Evolutionary conservation across 2,329 filamentous ascomycete genomes (phyloP).

Genomic region (Trichophyton simii): DNA sequence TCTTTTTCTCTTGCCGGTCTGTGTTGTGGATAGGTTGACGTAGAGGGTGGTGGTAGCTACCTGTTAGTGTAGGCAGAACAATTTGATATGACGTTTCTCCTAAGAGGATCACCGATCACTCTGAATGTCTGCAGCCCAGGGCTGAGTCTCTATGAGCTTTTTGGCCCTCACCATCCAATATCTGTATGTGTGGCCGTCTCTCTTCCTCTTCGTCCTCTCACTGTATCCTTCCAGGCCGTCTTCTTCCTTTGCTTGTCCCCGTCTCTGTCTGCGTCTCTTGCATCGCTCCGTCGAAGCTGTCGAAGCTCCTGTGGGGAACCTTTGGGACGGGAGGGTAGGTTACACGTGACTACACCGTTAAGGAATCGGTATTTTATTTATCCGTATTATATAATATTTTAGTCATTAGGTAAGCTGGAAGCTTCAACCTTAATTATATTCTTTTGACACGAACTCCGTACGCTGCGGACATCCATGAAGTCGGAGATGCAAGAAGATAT

Average conservation of each 20-base stretch:
- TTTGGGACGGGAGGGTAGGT: no score
- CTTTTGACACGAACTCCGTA: no score
- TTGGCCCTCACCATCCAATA: not conserved
- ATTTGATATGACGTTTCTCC: not conserved
- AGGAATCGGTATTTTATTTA: not conserved
- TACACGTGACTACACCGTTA: not conserved
- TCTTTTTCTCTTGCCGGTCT: not conserved
- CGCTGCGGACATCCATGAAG: no score
- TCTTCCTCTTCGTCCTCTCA: not conserved
- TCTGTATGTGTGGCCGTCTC: not conserved
- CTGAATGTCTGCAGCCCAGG: not conserved
- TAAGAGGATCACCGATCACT: not conserved
- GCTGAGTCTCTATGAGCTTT: not conserved
- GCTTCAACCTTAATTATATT: not conserved
- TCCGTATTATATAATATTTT: not conserved
- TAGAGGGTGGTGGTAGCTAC: not conserved
- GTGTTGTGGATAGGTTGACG: not conserved
- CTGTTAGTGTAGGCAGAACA: not conserved
- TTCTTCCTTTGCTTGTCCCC: not conserved
- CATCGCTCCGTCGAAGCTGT: not conserved
- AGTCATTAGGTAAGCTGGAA: no score
- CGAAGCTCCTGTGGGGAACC: not conserved
- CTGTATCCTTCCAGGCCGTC: not conserved
- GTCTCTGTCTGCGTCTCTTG: not conserved
- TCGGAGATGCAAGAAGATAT: not conserved